phyloP scores from a whole-genome alignment of 805 yeast species.

The Suhomyces faveliae region DNA sequence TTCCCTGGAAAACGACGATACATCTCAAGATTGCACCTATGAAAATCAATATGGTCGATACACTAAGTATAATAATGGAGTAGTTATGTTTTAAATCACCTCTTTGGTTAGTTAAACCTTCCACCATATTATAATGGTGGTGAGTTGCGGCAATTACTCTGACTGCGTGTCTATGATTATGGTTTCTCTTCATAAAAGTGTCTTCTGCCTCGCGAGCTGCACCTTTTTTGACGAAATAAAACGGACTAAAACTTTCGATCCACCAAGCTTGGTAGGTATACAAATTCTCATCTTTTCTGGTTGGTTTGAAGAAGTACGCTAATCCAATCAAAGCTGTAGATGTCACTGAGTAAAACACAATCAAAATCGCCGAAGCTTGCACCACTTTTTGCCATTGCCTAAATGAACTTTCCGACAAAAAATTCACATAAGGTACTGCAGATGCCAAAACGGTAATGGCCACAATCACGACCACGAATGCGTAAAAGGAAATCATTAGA shows the following conservation, averaged over 20 bases:
- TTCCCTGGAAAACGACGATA: constrained; percentile 42
- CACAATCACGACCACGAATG: constrained; percentile 54
- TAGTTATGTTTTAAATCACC: constrained; percentile 48
- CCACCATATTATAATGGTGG: constrained; percentile 37
- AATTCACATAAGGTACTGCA: constrained; percentile 57
- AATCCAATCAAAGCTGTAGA: constrained; percentile 49
- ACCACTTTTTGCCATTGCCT: constrained; percentile 46
- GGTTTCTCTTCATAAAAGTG: constrained; percentile 47
- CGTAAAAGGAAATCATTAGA: constrained; percentile 49
- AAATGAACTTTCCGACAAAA: constrained; percentile 44
- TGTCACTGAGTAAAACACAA: constrained; percentile 48
- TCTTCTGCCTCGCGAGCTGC: constrained; percentile 51
- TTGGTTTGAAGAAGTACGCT: constrained; percentile 57
- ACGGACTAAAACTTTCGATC: constrained; percentile 62
- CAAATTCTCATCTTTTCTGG: constrained; percentile 47
- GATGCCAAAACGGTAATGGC: constrained; percentile 70
- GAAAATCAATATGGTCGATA: constrained; percentile 50
- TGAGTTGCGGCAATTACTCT: constrained; percentile 62
- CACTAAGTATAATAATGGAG: constrained; percentile 46
- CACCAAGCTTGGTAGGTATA: constrained; percentile 75
- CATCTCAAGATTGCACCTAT: constrained; percentile 52
- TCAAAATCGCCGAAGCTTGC: constrained; percentile 29
- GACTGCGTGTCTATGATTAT: constrained; percentile 48
- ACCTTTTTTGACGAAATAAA: constrained; percentile 56
- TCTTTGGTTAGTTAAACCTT: constrained; percentile 39